phyloP scores from a whole-genome alignment of 331 rosid species.

The Prunus yedoensis region DNA sequence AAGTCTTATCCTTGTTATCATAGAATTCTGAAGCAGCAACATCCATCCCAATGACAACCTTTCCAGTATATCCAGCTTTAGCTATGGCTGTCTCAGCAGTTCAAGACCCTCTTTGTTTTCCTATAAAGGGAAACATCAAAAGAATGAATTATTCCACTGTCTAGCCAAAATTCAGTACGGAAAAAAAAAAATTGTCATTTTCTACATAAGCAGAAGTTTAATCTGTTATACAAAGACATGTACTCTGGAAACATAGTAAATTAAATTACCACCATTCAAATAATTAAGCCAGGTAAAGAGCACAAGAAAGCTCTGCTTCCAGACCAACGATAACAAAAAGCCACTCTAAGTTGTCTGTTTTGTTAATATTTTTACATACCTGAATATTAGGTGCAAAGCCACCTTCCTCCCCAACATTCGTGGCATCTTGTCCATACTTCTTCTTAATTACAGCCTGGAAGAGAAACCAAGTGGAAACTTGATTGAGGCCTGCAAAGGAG shows the following conservation, averaged over 20 bases:
- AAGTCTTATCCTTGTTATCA: slow-evolving; percentile 52
- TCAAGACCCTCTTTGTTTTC: slow-evolving; percentile 98
- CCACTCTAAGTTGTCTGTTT: not conserved
- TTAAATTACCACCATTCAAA: no score
- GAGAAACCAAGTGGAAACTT: not conserved
- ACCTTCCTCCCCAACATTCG: slow-evolving; percentile 96
- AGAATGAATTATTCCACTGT: not conserved
- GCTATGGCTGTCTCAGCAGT: slow-evolving; percentile 80
- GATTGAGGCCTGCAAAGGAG: not conserved
- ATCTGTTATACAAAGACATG: no score
- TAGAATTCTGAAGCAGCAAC: slow-evolving; percentile 97
- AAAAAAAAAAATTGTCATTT: no score
- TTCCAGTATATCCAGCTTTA: slow-evolving; percentile 87
- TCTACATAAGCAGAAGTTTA: no score
- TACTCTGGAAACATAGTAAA: no score
- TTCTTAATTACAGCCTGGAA: slow-evolving; percentile 87
- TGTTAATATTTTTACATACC: slow-evolving; percentile 34
- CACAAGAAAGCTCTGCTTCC: not conserved
- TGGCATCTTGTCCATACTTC: slow-evolving; percentile 96
- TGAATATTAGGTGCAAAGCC: slow-evolving; percentile 96
- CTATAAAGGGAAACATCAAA: slow-evolving; percentile 35
- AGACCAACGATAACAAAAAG: not conserved
- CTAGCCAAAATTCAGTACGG: no score
- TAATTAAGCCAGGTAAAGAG: no score
- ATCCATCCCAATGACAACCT: slow-evolving; percentile 95